phyloP scores from a whole-genome alignment of 441 rosid species.

The Populus hybrid region DNA sequence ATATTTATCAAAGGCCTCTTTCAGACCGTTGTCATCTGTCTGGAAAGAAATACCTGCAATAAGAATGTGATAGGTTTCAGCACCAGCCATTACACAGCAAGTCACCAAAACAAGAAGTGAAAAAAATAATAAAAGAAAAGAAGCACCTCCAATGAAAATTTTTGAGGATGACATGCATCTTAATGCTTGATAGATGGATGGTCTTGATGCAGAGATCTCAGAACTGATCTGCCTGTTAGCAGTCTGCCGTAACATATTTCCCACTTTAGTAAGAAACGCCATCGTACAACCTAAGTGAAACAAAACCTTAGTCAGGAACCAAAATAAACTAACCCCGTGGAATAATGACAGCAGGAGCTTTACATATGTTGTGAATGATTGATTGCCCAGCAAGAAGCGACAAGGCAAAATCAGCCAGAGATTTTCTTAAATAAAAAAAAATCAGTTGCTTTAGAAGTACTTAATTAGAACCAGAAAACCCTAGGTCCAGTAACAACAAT shows the following conservation, averaged over 20 bases:
- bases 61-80: conserved; percentile 9
- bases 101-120: background rate
- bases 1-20: conserved; percentile 69
- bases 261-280: conserved; percentile 82
- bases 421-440: too few species aligned
- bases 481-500: too few species aligned
- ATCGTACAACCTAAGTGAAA: conserved; percentile 34
- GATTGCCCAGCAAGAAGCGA: too few species aligned
- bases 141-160: conserved; percentile 78
- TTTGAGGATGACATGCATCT: conserved; percentile 81
- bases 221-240: conserved; percentile 42
- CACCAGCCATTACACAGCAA: background rate
- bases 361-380: too few species aligned
- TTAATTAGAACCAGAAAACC: too few species aligned
- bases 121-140: background rate
- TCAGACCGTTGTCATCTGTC: conserved; percentile 63
- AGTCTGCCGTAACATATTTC: conserved; percentile 68
- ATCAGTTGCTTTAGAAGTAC: too few species aligned
- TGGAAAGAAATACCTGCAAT: conserved; percentile 63
- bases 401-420: too few species aligned
- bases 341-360: background rate
- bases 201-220: conserved; percentile 48
- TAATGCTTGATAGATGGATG: conserved; percentile 64
- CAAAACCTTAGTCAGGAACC: background rate
- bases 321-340: background rate